A percentile compares a stretch with the other conserved stretches of the same genome.
Evolutionary conservation across 352 stramenopile genomes (phyloP).

Genomic region (Phytophthora boehmeriae): DNA sequence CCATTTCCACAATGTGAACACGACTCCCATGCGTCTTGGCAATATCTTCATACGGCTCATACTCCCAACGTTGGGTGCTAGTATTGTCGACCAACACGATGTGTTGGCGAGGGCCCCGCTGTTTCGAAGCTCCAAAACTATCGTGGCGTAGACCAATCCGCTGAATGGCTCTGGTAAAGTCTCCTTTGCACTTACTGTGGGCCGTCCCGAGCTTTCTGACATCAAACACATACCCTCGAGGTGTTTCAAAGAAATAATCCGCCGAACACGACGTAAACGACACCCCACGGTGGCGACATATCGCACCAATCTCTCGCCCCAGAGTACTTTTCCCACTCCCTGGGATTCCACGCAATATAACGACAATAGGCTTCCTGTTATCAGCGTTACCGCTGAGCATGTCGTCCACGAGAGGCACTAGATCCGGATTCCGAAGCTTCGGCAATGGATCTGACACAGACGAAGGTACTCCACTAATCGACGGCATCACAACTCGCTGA

Average conservation of each 20-base stretch:
- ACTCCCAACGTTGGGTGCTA: conserved; percentile 74
- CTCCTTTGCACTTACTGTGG: conserved; percentile 50
- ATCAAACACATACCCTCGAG: conserved; percentile 70
- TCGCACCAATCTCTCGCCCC: conserved; percentile 39
- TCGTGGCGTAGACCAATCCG: conserved; percentile 5
- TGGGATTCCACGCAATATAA: conserved; percentile 74
- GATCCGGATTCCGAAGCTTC: conserved; percentile 34
- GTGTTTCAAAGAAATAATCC: conserved; percentile 69
- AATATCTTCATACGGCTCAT: conserved; percentile 53
- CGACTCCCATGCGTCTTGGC: conserved; percentile 28
- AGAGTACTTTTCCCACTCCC: conserved; percentile 78
- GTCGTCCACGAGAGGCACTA: conserved; percentile 41
- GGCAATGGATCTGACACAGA: background rate
- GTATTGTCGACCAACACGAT: conserved; percentile 82
- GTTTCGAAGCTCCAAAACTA: background rate
- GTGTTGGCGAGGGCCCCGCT: conserved; percentile 13
- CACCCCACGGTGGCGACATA: conserved; percentile 37
- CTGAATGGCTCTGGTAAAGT: conserved; percentile 45
- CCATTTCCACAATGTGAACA: conserved; percentile 62
- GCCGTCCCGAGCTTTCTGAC: conserved; percentile 49
- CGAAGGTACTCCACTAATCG: background rate
- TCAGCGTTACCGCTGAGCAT: conserved; percentile 37
- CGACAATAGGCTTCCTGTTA: conserved; percentile 35
- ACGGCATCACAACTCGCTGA: conserved; percentile 34
- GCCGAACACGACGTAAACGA: conserved; percentile 57